Base-by-base conservation (phyloP, 805 yeast species). In the Candida xiaguanensis region DNA sequence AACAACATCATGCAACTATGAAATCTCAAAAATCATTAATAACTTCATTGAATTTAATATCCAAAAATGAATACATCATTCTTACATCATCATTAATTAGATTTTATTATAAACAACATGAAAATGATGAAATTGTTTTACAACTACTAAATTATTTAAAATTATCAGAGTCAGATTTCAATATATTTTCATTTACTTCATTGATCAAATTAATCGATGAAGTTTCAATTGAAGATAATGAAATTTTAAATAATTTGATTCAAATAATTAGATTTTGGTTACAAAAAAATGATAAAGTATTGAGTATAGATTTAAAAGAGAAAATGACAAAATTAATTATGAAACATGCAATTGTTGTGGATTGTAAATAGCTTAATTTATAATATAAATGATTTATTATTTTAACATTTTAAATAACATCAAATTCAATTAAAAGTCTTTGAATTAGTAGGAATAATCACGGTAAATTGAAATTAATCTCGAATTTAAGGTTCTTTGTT, bases 11-110 rank as follows among this genome's bases (percentile, higher is more conserved):
- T n/a, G n/a, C 38, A 9, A 32, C 22, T 5, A 28, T 40, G 36
- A 41, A 17, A 24, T 22, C 42, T 7, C 50, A 54, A 34, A 55
- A 49, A 40, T 44, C 58, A 6, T 48, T 65, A 17, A 53, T 66
- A 4, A 35, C 50, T 13, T 53, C 67, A 4, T 50, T 67, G 35
- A 59, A 60, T 42, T 49, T 67, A 28, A 49, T 67, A 14, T 49
- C 46, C 13, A 62, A 59, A 31, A 71, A 66, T 33, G 61, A 64
- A 39, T 60, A 56, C 32, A 53, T 62, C n/a, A 55, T 62, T 1
- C 47, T 65, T 33, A 45, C 55, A 1, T 41, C 58, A n/a, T 51
- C 63, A 7, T 46, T 63, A 25, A 47, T 59, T 5, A 33, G 50
- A 3, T 53, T 50, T 40, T 61, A 55, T 43, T 42, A 44, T 37